Conservation (phyloP, 2,329 filamentous ascomycete genomes). For the Polytolypa hystricis region DNA sequence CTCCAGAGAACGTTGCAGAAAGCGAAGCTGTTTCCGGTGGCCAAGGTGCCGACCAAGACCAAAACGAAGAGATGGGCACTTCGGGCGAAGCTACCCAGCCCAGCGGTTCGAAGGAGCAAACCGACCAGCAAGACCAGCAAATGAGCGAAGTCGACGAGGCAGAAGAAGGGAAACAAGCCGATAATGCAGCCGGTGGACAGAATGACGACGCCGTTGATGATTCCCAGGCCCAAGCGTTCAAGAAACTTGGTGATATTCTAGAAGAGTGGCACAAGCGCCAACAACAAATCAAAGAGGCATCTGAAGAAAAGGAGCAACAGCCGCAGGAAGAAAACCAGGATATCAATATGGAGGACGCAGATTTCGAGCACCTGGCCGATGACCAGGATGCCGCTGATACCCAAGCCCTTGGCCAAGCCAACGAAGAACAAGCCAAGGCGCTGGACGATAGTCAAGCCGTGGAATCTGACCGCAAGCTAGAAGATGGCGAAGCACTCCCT, state of each 20-base stretch:
- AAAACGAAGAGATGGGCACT: conserved; percentile 37
- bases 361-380: conserved; percentile 87
- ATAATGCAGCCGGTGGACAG: conserved; percentile 23
- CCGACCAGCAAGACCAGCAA: conserved; percentile 37
- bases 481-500: conserved; percentile 48
- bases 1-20: conserved; percentile 42
- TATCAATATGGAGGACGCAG: conserved; percentile 63
- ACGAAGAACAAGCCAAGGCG: conserved; percentile 73
- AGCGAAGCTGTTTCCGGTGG: conserved; percentile 32
- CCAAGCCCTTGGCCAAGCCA: conserved; percentile 81
- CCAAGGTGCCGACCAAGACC: conserved; percentile 29
- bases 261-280: conserved; percentile 89
- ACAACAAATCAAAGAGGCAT: conserved; percentile 60
- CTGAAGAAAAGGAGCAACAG: conserved; percentile 43
- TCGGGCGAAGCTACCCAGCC: conserved; percentile 32
- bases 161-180: conserved; percentile 17
- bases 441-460: conserved; percentile 85
- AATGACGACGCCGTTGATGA: conserved; percentile 26
- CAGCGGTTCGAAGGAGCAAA: conserved; percentile 34
- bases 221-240: conserved; percentile 61
- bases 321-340: conserved; percentile 46
- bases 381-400: conserved; percentile 73
- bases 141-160: conserved; percentile 30
- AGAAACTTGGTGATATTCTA: conserved; percentile 84
- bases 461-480: conserved; percentile 49